phyloP scores from a whole-genome alignment of 768 basidiomycete genomes.

The Inosperma sp. region DNA sequence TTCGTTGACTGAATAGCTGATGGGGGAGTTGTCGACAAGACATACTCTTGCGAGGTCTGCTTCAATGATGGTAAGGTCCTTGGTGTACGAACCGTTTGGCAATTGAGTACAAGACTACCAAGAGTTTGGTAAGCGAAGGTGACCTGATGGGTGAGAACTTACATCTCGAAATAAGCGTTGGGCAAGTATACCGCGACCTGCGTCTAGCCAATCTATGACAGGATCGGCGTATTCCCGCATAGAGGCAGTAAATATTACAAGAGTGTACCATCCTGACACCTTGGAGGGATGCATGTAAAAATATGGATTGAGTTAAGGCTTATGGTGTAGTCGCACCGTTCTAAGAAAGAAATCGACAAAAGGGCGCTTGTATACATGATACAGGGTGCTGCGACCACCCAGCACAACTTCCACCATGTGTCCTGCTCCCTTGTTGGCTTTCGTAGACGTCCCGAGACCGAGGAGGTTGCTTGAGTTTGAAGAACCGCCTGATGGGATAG shows the following conservation, averaged over 20 bases:
- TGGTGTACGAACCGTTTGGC: slow-evolving; percentile 90
- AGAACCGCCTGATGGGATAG: slow-evolving; percentile 46
- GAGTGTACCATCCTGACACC: slow-evolving; percentile 98
- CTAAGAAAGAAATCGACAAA: slow-evolving; percentile 73
- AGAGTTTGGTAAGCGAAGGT: slow-evolving; percentile 5
- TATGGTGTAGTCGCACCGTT: slow-evolving; percentile 23
- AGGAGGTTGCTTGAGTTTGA: slow-evolving; percentile 60
- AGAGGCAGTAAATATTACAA: slow-evolving; percentile 98
- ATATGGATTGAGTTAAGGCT: background rate
- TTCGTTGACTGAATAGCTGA: slow-evolving; percentile 89
- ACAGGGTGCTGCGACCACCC: slow-evolving; percentile 82
- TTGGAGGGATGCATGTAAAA: slow-evolving; percentile 26
- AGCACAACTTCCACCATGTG: slow-evolving; percentile 93
- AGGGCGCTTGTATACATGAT: slow-evolving; percentile 98
- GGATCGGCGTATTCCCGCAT: slow-evolving; percentile 99
- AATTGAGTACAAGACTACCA: slow-evolving; percentile 85
- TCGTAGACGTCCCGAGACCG: slow-evolving; percentile 40
- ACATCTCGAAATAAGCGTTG: slow-evolving; percentile 92
- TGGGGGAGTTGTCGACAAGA: slow-evolving; percentile 93
- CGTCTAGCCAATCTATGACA: slow-evolving; percentile 98
- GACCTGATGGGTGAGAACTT: slow-evolving; percentile 28
- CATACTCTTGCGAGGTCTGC: slow-evolving; percentile 89
- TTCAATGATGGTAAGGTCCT: slow-evolving; percentile 86
- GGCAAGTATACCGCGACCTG: slow-evolving; percentile 83
- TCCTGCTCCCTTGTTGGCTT: slow-evolving; percentile 63